These are phyloP conservation scores for Elongisporangium undulatum DNA, from an alignment of 352 stramenopile species.

Conservation along the genomic window DNA sequence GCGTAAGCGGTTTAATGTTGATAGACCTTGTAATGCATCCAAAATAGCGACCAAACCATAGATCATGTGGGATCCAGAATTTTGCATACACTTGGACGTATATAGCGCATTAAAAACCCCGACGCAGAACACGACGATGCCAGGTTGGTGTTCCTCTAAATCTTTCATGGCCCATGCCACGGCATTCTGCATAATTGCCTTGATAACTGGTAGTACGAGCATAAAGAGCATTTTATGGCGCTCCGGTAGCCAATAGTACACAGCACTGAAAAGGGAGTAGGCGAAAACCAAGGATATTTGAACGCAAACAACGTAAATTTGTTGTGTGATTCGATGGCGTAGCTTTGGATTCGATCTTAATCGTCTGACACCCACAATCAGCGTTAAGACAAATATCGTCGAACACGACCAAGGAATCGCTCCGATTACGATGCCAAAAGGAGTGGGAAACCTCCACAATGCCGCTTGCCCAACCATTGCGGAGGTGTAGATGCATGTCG, in stretches of 20 bases:
- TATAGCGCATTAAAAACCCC: slow-evolving; percentile 41
- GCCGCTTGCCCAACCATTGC: not conserved
- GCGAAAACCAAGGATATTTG: not conserved
- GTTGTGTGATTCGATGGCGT: not conserved
- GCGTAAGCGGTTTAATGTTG: too few species aligned
- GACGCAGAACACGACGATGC: slow-evolving; percentile 21
- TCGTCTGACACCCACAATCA: not conserved
- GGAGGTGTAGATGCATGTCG: slow-evolving; percentile 6
- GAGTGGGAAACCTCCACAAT: not conserved
- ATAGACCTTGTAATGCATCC: too few species aligned
- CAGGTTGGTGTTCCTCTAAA: slow-evolving; percentile 18
- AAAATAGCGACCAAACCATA: too few species aligned
- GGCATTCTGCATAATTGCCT: not conserved
- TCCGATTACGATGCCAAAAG: slow-evolving; percentile 12
- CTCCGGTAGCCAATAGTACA: not conserved
- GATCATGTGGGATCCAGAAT: slow-evolving; percentile 16
- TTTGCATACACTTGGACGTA: slow-evolving; percentile 25
- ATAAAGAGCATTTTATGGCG: not conserved
- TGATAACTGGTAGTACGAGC: not conserved
- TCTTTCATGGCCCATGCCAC: not conserved
- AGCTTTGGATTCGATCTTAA: not conserved
- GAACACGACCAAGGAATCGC: too few species aligned
- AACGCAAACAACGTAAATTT: not conserved
- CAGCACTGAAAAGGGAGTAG: not conserved
- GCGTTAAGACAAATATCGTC: too few species aligned